Evolutionary conservation across 2,329 filamentous ascomycete genomes (phyloP).

Genomic region (Nigrospora oryzae): DNA sequence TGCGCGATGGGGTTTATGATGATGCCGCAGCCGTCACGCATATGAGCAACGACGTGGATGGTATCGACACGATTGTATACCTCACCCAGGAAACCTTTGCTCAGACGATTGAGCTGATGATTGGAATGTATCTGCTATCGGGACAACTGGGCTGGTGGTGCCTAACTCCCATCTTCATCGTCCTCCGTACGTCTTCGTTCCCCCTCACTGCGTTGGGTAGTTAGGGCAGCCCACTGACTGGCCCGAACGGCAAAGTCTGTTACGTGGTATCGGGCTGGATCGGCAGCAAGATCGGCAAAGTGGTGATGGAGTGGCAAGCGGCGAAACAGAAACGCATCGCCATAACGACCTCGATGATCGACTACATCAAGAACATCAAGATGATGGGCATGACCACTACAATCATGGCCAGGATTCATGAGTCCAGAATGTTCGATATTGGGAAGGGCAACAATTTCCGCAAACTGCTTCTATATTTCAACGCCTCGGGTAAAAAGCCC

Average conservation of each 20-base stretch:
- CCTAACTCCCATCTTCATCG: no score
- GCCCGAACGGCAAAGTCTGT: no score
- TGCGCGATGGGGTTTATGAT: conserved; percentile 1
- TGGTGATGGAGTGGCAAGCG: neutral
- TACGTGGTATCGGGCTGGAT: no score
- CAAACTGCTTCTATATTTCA: conserved; percentile 5
- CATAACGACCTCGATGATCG: conserved; percentile 4
- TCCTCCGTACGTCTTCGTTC: no score
- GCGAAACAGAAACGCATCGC: conserved; percentile 2
- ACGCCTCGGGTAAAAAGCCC: fast-evolving
- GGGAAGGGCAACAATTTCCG: conserved; percentile 3
- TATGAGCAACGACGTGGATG: conserved; percentile 1
- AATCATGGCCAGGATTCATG: conserved; percentile 1
- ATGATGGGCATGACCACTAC: conserved; percentile 5
- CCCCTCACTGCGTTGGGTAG: no score
- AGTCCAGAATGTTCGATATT: conserved; percentile 3
- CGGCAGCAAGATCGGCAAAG: neutral
- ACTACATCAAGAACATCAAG: conserved; percentile 5
- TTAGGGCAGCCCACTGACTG: no score
- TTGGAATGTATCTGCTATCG: no score
- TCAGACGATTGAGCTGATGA: no score
- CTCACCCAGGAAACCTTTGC: no score
- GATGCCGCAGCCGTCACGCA: conserved; percentile 3
- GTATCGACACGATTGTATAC: no score
- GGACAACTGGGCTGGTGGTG: no score